Evolutionary conservation across 768 basidiomycete species (phyloP).

Genomic region (Tylopilus rubrobrunneus): DNA sequence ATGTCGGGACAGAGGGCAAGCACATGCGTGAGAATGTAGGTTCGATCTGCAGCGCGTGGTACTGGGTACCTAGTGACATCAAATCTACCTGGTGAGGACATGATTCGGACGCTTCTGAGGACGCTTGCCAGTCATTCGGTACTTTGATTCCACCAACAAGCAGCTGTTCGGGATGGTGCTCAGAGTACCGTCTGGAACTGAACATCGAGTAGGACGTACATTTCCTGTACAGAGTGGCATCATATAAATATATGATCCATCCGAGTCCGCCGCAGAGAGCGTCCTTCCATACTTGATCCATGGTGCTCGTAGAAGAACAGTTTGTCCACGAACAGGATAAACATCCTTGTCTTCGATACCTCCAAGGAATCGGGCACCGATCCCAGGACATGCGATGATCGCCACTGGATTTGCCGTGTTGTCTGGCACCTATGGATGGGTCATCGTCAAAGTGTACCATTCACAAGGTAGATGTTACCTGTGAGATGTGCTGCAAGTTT

Average conservation of each 20-base stretch:
- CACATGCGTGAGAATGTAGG: conserved; percentile 50
- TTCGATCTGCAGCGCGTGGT: conserved; percentile 59
- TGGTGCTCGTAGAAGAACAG: conserved; percentile 42
- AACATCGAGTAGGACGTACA: conserved; percentile 27
- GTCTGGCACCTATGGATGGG: conserved; percentile 12
- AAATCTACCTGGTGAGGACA: not conserved
- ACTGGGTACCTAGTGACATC: conserved; percentile 50
- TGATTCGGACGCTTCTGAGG: not conserved
- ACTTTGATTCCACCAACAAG: conserved; percentile 60
- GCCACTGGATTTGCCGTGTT: conserved; percentile 30
- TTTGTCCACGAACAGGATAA: conserved; percentile 47
- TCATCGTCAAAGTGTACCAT: not conserved
- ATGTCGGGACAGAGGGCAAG: conserved; percentile 55
- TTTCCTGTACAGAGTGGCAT: conserved; percentile 38
- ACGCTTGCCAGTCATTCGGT: conserved; percentile 55
- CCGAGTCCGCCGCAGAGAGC: conserved; percentile 22
- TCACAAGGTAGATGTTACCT: conserved; percentile 34
- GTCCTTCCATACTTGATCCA: conserved; percentile 42
- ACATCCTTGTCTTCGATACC: conserved; percentile 49
- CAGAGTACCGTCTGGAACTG: not conserved
- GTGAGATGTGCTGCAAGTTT: conserved; percentile 62
- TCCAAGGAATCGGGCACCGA: conserved; percentile 52
- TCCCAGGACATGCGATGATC: conserved; percentile 66
- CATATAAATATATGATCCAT: conserved; percentile 34
- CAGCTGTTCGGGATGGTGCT: conserved; percentile 29